A percentile compares a stretch with the other conserved stretches of the same genome.
phyloP scores from a whole-genome alignment of 768 basidiomycete species.

The Russula sp. region DNA sequence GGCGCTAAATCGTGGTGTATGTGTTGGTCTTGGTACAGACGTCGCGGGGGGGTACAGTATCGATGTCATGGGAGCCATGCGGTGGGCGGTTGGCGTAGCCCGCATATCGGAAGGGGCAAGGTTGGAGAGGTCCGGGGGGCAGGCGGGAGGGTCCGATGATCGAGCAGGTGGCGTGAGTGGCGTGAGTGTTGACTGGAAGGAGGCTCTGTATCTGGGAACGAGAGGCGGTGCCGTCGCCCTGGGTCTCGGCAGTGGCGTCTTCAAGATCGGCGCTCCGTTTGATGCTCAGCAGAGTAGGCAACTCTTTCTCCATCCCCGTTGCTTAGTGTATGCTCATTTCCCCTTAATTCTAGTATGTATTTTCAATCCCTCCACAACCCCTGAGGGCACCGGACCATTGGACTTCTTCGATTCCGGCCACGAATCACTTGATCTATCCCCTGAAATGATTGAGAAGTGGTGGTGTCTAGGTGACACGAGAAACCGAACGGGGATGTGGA shows the following conservation, averaged over 20 bases:
- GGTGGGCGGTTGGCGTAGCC: constrained; percentile 67
- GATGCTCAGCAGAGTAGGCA: constrained; percentile 71
- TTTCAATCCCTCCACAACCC: constrained; percentile 24
- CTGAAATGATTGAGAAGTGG: constrained; percentile 79
- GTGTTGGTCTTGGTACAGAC: constrained; percentile 79
- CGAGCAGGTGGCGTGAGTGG: constrained; percentile 18
- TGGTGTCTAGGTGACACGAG: constrained; percentile 74
- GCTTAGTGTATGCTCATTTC: constrained; percentile 1
- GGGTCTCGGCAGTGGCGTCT: constrained; percentile 43
- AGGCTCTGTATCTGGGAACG: constrained; percentile 76
- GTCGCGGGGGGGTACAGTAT: constrained; percentile 81
- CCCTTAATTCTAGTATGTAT: constrained; percentile 11
- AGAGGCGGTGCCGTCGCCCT: constrained; percentile 70
- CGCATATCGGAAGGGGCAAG: constrained; percentile 57
- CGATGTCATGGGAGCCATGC: constrained; percentile 75
- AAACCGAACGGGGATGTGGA: constrained; percentile 68
- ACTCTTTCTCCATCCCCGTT: not conserved
- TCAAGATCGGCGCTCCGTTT: constrained; percentile 57
- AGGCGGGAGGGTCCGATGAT: constrained; percentile 6
- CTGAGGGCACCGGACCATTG: constrained; percentile 52
- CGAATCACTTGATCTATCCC: constrained; percentile 27
- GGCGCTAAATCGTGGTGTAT: constrained; percentile 56
- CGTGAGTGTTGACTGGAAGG: constrained; percentile 72
- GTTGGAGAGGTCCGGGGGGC: constrained; percentile 24
- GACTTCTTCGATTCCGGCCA: constrained; percentile 55